Evolutionary conservation across 2,329 filamentous ascomycete genomes (phyloP).

Genomic region (Ophiocordyceps camponoti-floridani): DNA sequence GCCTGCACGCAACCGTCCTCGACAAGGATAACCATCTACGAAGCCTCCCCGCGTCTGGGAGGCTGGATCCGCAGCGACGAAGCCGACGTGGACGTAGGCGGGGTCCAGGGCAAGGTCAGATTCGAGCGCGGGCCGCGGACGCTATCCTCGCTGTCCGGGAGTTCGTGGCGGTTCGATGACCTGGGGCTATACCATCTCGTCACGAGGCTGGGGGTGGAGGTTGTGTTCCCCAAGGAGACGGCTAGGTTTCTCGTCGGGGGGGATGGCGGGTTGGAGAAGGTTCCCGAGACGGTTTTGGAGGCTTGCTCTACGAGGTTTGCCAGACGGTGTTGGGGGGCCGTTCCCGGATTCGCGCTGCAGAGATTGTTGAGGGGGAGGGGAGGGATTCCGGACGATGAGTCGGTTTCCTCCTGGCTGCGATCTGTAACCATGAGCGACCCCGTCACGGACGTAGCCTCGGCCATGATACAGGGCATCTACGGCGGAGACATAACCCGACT

Average conservation of each 20-base stretch:
- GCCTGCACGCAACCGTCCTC: slow-evolving; percentile 43
- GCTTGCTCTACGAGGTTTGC: slow-evolving; percentile 11
- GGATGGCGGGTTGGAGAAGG: no score
- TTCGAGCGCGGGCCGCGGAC: slow-evolving; percentile 79
- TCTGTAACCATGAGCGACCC: slow-evolving; percentile 10
- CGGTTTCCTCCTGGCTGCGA: slow-evolving; percentile 18
- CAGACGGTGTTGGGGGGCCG: slow-evolving; percentile 11
- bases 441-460: slow-evolving; percentile 57
- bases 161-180: slow-evolving; percentile 32
- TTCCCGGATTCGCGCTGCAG: slow-evolving; percentile 9
- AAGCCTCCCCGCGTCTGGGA: slow-evolving; percentile 50
- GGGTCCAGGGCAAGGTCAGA: slow-evolving; percentile 36
- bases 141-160: slow-evolving; percentile 34
- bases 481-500: slow-evolving; percentile 74
- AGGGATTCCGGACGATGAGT: slow-evolving; percentile 13
- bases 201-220: slow-evolving; percentile 42
- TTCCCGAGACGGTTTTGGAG: no score
- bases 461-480: slow-evolving; percentile 72
- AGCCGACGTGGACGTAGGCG: slow-evolving; percentile 37
- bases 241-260: no score
- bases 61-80: slow-evolving; percentile 66
- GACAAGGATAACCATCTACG: slow-evolving; percentile 64
- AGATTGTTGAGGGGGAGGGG: slow-evolving; percentile 3
- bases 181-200: slow-evolving; percentile 58
- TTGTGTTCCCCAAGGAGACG: slow-evolving; percentile 4